These are phyloP conservation scores for Cryptococcus sp. DNA, from an alignment of 1,284 basidiomycete species.

Conservation along the genomic window DNA sequence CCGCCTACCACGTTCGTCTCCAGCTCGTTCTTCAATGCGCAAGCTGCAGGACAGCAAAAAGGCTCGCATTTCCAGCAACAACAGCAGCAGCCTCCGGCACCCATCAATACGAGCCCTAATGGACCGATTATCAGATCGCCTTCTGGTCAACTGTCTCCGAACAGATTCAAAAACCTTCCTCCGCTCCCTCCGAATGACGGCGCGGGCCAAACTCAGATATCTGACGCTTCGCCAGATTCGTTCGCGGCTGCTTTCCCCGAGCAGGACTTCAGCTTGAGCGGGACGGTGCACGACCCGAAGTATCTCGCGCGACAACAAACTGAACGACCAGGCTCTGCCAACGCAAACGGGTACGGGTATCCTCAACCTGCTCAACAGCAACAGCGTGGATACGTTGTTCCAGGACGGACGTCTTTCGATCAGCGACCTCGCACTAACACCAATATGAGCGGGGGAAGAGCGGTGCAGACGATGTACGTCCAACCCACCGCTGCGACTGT, in stretches of 20 bases:
- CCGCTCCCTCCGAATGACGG: conserved; percentile 37
- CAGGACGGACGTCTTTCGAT: too few species aligned
- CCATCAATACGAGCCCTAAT: neutral
- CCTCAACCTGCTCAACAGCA: conserved; percentile 16
- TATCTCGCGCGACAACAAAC: conserved; percentile 3
- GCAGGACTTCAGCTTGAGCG: conserved; percentile 12
- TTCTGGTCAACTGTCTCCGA: conserved; percentile 32
- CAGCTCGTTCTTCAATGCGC: conserved; percentile 19
- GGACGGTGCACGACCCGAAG: conserved; percentile 13
- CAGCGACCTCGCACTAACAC: conserved; percentile 2
- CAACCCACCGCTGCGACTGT: neutral
- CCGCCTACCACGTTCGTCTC: conserved; percentile 18
- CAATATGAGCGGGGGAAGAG: conserved; percentile 2
- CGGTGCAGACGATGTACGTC: conserved; percentile 20
- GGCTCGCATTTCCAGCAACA: conserved; percentile 5
- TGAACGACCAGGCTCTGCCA: neutral
- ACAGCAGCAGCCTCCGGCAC: neutral
- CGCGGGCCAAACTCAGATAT: neutral
- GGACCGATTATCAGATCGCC: conserved; percentile 5
- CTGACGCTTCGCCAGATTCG: conserved; percentile 24
- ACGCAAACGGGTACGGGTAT: conserved; percentile 8
- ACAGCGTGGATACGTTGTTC: neutral
- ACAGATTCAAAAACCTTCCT: conserved; percentile 49
- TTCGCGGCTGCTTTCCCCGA: conserved; percentile 21
- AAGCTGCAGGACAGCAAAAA: conserved; percentile 6